Evolutionary conservation across 1,284 basidiomycete genomes (phyloP).

Genomic region (Apiotrichum porosum): DNA sequence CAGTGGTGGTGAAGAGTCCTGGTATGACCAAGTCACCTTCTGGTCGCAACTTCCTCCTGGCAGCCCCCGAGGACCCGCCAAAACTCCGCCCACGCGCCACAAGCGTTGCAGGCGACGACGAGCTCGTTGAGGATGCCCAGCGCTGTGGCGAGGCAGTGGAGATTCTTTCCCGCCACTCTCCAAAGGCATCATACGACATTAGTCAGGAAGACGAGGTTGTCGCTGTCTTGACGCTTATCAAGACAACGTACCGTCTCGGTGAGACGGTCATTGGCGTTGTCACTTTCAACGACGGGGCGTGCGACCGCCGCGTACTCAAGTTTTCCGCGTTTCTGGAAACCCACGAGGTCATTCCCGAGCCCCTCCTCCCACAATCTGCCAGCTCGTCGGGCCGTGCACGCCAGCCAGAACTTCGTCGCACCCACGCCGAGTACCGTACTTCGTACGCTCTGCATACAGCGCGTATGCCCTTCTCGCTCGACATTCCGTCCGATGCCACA

Average conservation of each 20-base stretch:
- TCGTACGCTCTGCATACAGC: constrained; percentile 65
- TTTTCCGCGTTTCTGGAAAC: constrained; percentile 78
- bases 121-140: constrained; percentile 49
- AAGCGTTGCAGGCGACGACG: constrained; percentile 36
- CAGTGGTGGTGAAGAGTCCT: not conserved
- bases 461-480: constrained; percentile 74
- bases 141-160: constrained; percentile 81
- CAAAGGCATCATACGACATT: constrained; percentile 90
- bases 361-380: constrained; percentile 52
- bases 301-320: constrained; percentile 48
- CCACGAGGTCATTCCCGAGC: constrained; percentile 68
- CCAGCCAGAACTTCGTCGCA: constrained; percentile 47
- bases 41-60: not conserved
- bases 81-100: constrained; percentile 16
- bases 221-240: constrained; percentile 83
- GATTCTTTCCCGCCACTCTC: constrained; percentile 77
- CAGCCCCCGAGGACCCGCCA: not conserved
- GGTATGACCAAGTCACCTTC: not conserved
- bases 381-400: constrained; percentile 22
- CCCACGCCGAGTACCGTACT: constrained; percentile 76
- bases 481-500: constrained; percentile 81
- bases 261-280: constrained; percentile 83
- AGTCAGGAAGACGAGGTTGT: constrained; percentile 82
- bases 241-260: constrained; percentile 79
- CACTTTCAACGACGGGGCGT: constrained; percentile 63